Evolutionary conservation across 805 yeast genomes (phyloP), one percentile per base, ranked within the genome.

Genomic region (Cyberlindnera maritima): DNA sequence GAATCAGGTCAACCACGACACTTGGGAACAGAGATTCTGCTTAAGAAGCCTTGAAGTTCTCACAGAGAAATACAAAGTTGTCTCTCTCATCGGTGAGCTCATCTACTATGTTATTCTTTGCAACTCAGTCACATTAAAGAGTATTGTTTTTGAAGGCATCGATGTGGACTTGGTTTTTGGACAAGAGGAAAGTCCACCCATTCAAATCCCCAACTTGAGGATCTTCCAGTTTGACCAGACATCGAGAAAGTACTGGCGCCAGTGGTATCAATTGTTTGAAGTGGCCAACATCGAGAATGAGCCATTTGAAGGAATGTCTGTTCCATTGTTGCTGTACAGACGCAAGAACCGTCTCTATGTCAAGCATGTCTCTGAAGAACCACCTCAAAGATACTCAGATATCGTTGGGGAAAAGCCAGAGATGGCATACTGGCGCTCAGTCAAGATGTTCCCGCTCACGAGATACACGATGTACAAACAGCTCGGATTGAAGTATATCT

Each of bases 141-240:
- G 10, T 7, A 9, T n/a, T 10, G 25, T 12, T 2, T 20, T 32
- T 21, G 43, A 40, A 18, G 37, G 43, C 4, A 23, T 40, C 20
- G 43, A 40, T 23, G 14, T 40, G 36, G 37, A 31, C 15, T n/a
- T 32, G 18, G 21, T 40, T 2, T 40, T 40, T 19, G 11, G 37
- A 21, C 7, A 9, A 13, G 10, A 23, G 4, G 15, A 17, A 19
- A 31, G 28, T 15, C 37, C 43, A 5, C 31, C 31, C 31, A 13
- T 21, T 9, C 25, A 15, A 3, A 32, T 40, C n/a, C 43, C 43
- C 3, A 20, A 21, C 20, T 32, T 40, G 36, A 20, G 31, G 13
- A 7, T 40, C 20, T 40, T 40, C 21, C 18, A 32, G 21, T 40
- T 40, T 32, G 43, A 40, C 15, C 21, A 25, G 20, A 32, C 37